Conservation (phyloP, 2,329 filamentous ascomycete genomes). For the Aspergillus chevalieri region DNA sequence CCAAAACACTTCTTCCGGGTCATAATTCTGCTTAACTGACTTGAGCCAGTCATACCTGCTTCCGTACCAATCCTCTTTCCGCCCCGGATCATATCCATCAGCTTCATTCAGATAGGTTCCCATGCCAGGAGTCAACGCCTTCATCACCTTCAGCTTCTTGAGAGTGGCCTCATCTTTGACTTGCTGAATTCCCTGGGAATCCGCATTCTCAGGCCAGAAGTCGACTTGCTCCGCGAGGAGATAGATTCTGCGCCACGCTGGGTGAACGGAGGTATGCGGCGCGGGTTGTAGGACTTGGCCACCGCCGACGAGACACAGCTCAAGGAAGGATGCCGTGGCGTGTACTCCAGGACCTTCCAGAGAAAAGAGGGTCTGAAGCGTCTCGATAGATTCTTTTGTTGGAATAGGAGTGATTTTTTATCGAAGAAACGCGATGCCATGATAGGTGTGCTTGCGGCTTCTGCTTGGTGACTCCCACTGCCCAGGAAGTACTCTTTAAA, state of each 20-base stretch:
- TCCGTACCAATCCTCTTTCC: slow-evolving; percentile 14
- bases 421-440: not conserved
- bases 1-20: slow-evolving; percentile 20
- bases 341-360: not conserved
- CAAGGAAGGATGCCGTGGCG: not conserved
- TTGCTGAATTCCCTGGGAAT: not conserved
- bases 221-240: slow-evolving; percentile 2
- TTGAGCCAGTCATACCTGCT: slow-evolving; percentile 18
- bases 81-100: slow-evolving; percentile 9
- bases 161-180: slow-evolving; percentile 4
- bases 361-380: not conserved
- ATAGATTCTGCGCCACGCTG: slow-evolving; percentile 9
- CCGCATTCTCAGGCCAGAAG: slow-evolving; percentile 4
- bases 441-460: not conserved
- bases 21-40: slow-evolving; percentile 21
- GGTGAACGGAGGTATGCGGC: slow-evolving; percentile 9
- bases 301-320: slow-evolving; percentile 6
- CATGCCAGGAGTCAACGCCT: slow-evolving; percentile 12
- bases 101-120: slow-evolving; percentile 17
- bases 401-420: not conserved
- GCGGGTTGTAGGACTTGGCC: slow-evolving; percentile 7
- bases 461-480: not conserved
- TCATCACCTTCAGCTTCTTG: slow-evolving; percentile 13
- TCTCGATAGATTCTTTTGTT: not conserved
- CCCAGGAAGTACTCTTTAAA: slow-evolving; percentile 4